Conservation (phyloP, 129 eudicot species). For the Ambrosia trifida region DNA sequence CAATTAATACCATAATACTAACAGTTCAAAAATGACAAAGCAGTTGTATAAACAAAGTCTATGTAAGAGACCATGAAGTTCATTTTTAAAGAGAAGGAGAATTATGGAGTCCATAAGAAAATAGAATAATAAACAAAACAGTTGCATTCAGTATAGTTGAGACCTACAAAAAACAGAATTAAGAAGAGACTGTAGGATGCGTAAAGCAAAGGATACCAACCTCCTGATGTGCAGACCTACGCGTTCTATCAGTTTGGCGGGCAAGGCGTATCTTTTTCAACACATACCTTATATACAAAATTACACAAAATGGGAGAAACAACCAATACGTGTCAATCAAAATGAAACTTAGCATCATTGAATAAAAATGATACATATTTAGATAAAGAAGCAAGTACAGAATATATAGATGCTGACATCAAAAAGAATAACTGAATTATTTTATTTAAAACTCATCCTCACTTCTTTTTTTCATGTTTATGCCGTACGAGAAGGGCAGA, state of each 20-base stretch:
- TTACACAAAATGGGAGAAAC: constrained; percentile 23
- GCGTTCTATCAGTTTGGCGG: constrained; percentile 96
- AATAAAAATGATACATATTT: constrained; percentile 12
- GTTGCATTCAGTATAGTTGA: constrained; percentile 23
- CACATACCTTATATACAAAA: constrained; percentile 76
- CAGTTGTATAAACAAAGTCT: too few relatives aligned
- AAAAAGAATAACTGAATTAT: constrained; percentile 11
- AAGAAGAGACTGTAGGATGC: constrained; percentile 19
- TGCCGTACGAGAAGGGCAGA: constrained; percentile 94
- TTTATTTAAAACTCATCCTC: constrained; percentile 31
- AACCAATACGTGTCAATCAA: constrained; percentile 24
- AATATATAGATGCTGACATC: not conserved
- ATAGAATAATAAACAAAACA: not conserved
- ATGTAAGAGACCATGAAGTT: constrained; percentile 16
- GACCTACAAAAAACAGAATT: constrained; percentile 4
- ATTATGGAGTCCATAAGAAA: not conserved
- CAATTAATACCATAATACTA: not conserved
- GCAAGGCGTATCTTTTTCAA: constrained; percentile 98
- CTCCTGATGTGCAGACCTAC: constrained; percentile 99
- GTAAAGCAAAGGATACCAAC: constrained; percentile 47
- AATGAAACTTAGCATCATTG: constrained; percentile 23
- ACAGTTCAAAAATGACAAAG: not conserved
- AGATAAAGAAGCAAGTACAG: constrained; percentile 21
- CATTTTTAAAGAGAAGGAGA: constrained; percentile 1
- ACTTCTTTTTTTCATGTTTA: constrained; percentile 92